Percentiles rank a stretch among this genome's conserved stretches.
Evolutionary conservation across 164 flowering plant genomes (phyloP).

Genomic region (Tetracentron sinense): DNA sequence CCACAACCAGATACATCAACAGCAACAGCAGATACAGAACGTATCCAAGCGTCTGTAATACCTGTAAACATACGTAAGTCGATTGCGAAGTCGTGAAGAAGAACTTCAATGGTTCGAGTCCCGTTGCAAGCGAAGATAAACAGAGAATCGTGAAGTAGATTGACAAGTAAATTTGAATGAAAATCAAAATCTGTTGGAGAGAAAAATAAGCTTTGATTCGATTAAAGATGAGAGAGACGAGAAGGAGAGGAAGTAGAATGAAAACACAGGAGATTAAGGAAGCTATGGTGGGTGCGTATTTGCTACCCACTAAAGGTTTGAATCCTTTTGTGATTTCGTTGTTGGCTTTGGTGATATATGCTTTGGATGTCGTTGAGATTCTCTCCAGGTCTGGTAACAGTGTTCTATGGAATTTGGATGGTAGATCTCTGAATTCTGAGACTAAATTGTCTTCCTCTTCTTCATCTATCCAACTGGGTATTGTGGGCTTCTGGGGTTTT

Average conservation of each 20-base stretch:
- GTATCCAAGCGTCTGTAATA: conserved; percentile 75
- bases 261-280: conserved; percentile 50
- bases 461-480: conserved; percentile 37
- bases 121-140: conserved; percentile 54
- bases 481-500: conserved; percentile 17
- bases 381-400: conserved; percentile 69
- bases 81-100: conserved; percentile 71
- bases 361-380: conserved; percentile 65
- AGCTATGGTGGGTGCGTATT: conserved; percentile 68
- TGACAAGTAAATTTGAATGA: conserved; percentile 72
- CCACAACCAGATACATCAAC: conserved; percentile 68
- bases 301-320: conserved; percentile 71
- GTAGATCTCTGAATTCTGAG: conserved; percentile 59
- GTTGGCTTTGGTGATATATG: conserved; percentile 60
- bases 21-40: conserved; percentile 66
- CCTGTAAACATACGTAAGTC: conserved; percentile 68
- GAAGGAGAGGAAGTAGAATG: conserved; percentile 65
- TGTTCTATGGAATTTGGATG: conserved; percentile 61
- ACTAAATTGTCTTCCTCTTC: conserved; percentile 55
- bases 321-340: conserved; percentile 59
- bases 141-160: conserved; percentile 88
- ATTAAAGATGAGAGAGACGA: conserved; percentile 64
- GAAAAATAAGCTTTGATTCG: conserved; percentile 73
- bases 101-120: conserved; percentile 74
- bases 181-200: conserved; percentile 68